A percentile compares a stretch with the other conserved stretches of the same genome.
Evolutionary conservation across 192 early-diverging fungal genomes (phyloP).

Genomic region (Linnemannia schmuckeri): DNA sequence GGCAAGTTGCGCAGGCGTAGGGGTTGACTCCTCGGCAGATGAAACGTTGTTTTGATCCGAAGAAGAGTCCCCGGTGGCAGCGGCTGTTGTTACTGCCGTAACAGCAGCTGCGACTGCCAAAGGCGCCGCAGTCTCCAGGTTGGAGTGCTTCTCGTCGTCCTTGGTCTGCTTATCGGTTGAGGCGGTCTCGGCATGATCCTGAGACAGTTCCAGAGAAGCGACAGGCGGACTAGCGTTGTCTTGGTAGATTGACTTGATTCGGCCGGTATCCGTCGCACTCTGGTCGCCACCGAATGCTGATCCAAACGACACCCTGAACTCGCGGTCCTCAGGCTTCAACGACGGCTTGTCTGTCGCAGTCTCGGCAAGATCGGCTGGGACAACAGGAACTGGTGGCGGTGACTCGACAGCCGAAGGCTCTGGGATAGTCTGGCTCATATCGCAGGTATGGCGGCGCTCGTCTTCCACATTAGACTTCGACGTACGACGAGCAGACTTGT

Average conservation of each 20-base stretch:
- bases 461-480: conserved; percentile 17
- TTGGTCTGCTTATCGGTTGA: not conserved
- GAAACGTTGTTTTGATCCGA: not conserved
- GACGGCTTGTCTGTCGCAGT: not conserved
- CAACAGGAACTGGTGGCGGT: not conserved
- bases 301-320: conserved; percentile 34
- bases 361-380: conserved; percentile 26
- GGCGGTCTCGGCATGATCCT: not conserved
- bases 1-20: not conserved
- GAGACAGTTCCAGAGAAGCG: not conserved
- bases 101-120: conserved; percentile 41
- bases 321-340: conserved; percentile 14
- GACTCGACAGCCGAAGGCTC: not conserved
- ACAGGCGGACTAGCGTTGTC: conserved; percentile 3
- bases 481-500: not conserved
- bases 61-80: not conserved
- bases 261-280: conserved; percentile 32
- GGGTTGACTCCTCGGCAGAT: not conserved
- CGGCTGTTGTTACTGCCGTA: conserved; percentile 22
- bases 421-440: conserved; percentile 29
- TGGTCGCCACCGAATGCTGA: conserved; percentile 41
- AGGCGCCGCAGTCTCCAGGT: conserved; percentile 38
- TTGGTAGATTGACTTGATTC: conserved; percentile 30
- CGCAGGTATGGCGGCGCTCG: conserved; percentile 49
- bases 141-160: not conserved